Conservation (phyloP, 805 yeast species). For the Citeromyces matritensis region DNA sequence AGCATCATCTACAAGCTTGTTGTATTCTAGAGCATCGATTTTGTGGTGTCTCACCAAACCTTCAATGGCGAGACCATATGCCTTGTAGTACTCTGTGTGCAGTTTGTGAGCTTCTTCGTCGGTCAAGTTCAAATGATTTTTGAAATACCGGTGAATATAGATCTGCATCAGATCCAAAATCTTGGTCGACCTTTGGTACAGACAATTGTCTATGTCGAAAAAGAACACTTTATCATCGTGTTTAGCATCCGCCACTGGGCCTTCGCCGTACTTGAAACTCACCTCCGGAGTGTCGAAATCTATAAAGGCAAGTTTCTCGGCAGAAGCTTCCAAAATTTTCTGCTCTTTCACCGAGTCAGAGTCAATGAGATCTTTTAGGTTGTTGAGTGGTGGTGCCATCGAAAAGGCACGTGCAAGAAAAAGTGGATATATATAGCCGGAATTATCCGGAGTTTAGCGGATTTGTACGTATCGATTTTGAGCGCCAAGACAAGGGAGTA, state of each 20-base stretch:
- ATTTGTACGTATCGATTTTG: no score
- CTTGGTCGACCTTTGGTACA: slow-evolving; percentile 58
- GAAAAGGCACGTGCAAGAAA: no score
- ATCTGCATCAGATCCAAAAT: slow-evolving; percentile 84
- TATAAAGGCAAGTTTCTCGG: no score
- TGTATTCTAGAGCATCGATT: slow-evolving; percentile 82
- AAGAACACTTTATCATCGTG: slow-evolving; percentile 31
- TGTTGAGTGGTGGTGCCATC: no score
- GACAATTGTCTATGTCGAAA: slow-evolving; percentile 90
- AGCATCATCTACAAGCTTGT: slow-evolving; percentile 81
- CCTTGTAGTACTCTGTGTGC: slow-evolving; percentile 64
- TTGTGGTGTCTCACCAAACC: slow-evolving; percentile 61
- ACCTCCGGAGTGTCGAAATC: no score
- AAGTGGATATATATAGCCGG: no score
- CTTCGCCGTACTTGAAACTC: slow-evolving; percentile 11
- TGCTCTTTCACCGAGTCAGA: no score
- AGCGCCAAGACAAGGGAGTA: no score
- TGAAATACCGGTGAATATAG: slow-evolving; percentile 72
- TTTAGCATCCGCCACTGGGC: slow-evolving; percentile 11
- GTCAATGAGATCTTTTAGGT: no score
- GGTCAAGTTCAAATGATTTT: slow-evolving; percentile 37
- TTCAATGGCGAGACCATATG: slow-evolving; percentile 87
- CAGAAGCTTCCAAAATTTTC: no score
- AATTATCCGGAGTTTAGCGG: no score
- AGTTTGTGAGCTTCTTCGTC: slow-evolving; percentile 64